Percentiles rank a stretch among this genome's conserved stretches.
These are phyloP conservation scores for Lophiotrema nucula DNA, from an alignment of 495 filamentous ascomycete genomes.

Conservation along the genomic window DNA sequence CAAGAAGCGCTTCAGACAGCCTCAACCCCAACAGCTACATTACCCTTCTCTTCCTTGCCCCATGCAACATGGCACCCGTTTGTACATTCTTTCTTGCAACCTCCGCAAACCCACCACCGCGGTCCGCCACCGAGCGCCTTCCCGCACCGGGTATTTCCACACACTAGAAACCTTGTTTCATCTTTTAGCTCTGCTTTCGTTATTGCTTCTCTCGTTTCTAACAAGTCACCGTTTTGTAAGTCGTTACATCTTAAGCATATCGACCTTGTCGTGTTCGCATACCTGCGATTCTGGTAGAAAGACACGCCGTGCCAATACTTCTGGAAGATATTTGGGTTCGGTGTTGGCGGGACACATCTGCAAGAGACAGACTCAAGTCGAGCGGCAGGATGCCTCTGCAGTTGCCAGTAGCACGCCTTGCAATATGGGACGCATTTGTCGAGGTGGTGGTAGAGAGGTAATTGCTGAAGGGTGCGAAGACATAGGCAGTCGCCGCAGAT, in stretches of 20 bases:
- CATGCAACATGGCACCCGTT: constrained; percentile 21
- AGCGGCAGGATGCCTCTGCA: not conserved
- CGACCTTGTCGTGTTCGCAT: not conserved
- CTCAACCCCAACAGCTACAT: not conserved
- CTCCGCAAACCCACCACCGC: constrained; percentile 29
- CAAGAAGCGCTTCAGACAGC: not conserved
- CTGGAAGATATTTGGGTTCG: constrained; percentile 3
- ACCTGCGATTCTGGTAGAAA: not conserved
- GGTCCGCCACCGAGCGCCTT: constrained; percentile 8
- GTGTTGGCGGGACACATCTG: constrained; percentile 6
- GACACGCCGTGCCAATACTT: not conserved
- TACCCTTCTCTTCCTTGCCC: constrained; percentile 12
- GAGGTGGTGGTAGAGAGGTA: constrained; percentile 12
- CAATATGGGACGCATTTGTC: constrained; percentile 23
- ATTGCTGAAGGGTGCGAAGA: not conserved
- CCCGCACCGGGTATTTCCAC: constrained; percentile 4
- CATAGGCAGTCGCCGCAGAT: constrained; percentile 18
- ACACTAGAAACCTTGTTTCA: not conserved
- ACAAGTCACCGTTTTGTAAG: not conserved
- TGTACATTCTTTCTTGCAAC: constrained; percentile 26
- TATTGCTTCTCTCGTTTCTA: constrained; percentile 9
- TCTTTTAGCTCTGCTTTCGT: constrained; percentile 21
- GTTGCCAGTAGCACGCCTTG: constrained; percentile 19
- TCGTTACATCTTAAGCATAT: constrained; percentile 13
- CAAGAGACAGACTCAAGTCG: not conserved